Evolutionary conservation across 2,329 filamentous ascomycete species (phyloP), one percentile per base, ranked within the genome.

Genomic region (Monilinia fructicola): DNA sequence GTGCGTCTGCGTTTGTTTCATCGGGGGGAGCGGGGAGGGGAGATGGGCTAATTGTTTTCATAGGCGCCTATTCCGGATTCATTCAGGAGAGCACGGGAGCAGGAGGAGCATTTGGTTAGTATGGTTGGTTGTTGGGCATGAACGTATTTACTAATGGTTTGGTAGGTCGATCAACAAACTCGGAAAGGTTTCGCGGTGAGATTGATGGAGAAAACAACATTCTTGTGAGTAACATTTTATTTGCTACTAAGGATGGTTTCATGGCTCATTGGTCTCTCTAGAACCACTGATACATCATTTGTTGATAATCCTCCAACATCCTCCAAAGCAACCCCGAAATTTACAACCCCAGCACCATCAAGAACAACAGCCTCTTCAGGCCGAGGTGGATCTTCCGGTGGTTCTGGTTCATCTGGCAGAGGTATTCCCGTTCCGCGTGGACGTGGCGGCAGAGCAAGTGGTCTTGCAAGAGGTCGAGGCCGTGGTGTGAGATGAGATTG

Each of bases 271-370:
- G 21, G 54, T 48, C 23, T 53, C 69, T 70, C 5, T 71, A 94
- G 91, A 84, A 97, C 93, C 31, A 96, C 92, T 14, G 93, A 97
- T 75, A 96, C 90, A 7, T 92, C 91, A 1, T 97, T 97, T 75
- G 87, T 97, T 66, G 92, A 97, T 44, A 91, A 97, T 73, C 93
- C 93, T 10, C 78, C 84, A 2, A 79, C 80, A n/a, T 79, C 84
- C 18, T 82, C 82, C 31, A 86, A 81, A 72, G 76, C 82, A 35
- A 79, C 79, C 6, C 77, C 80, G 68, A 81, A 81, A 69, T 75
- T 73, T 56, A 67, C 74, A 38, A 76, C 73, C 50, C 75, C 75
- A 23, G 74, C 71, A 60, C 74, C 73, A 68, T 73, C 74, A 44
- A 69, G 73, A 48, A 72, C 70, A 72, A 70, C 67, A 63, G 53